Percentiles rank a stretch among this genome's conserved stretches.
Evolutionary conservation across 2,329 filamentous ascomycete genomes (phyloP).

Genomic region (Metarhizium anisopliae): DNA sequence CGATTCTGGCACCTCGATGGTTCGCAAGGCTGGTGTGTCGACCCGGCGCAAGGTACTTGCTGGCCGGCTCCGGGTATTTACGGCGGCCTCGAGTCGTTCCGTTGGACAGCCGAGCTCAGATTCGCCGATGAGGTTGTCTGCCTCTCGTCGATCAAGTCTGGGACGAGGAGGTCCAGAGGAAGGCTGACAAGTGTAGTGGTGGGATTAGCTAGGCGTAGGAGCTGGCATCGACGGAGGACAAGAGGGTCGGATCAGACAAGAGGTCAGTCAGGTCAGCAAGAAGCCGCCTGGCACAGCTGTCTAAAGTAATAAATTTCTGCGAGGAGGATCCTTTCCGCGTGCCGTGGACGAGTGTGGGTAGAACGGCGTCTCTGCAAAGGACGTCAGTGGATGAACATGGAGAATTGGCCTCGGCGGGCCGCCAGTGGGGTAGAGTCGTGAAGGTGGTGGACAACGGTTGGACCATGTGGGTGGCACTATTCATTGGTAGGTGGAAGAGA

Average conservation of each 20-base stretch:
- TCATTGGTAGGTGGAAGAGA: neutral
- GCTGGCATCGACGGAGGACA: neutral
- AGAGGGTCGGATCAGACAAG: neutral
- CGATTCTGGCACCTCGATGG: neutral
- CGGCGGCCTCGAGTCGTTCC: neutral
- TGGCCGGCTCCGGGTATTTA: neutral
- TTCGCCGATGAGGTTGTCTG: neutral
- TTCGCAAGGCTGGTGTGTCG: neutral
- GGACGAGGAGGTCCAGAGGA: neutral
- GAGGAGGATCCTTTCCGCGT: slow-evolving; percentile 5
- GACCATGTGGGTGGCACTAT: slow-evolving; percentile 3
- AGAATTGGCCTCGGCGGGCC: slow-evolving; percentile 10
- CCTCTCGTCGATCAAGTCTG: neutral
- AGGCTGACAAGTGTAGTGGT: neutral
- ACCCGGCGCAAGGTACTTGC: neutral
- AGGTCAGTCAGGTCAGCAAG: neutral
- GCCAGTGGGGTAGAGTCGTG: slow-evolving; percentile 6
- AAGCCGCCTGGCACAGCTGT: slow-evolving; percentile 1
- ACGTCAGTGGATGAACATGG: slow-evolving; percentile 9
- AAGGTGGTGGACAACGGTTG: slow-evolving; percentile 5
- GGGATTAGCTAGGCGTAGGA: neutral
- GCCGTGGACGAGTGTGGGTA: slow-evolving; percentile 1
- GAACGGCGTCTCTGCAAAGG: slow-evolving; percentile 5
- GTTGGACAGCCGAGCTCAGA: neutral
- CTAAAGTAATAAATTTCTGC: slow-evolving; percentile 6